Evolutionary conservation across 116 monocot species (phyloP), one percentile per base, ranked within the genome.

Genomic region (Trichopus zeylanicus): DNA sequence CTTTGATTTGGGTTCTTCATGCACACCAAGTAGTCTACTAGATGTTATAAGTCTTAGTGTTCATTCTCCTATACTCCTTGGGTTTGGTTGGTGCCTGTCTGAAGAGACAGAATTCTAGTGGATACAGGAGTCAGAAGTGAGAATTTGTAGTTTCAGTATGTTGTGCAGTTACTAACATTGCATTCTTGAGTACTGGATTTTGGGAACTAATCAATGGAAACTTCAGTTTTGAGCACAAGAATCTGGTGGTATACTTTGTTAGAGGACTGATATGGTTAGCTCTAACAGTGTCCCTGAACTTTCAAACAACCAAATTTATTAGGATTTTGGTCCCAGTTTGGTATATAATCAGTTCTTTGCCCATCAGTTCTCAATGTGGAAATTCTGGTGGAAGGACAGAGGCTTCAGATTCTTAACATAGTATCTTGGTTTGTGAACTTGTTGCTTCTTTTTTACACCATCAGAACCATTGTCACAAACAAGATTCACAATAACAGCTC

Each of bases 371-470:
- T 76, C n/a, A 70, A 79, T 55, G 16, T 76, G 8, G 57, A 71
- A 49, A 38, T 58, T 64, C 48, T 86, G 27, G 22, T 80, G 5
- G 51, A 46, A 49, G 29, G 46, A 13, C 65, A 69, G 15, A 48
- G 10, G 22, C 60, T 74, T 46, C 29, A 9, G n/a, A 52, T 74
- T 51, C 61, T 78, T 8, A 77, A 78, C 7, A 31, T 78, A 13
- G 26, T 67, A 31, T 64, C 81, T 46, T 86, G 77, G 85, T 49
- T 57, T 54, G 56, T 56, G 18, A 81, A 59, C 59, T 35, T 86
- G 29, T 53, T 78, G 52, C 74, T 86, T 29, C 59, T 86, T 6
- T 33, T 62, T 46, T 74, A 62, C 27, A 55, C 65, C 22, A 16
- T 74, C 13, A 61, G 7, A 33, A 27, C 59, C 31, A 7, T 60